A percentile compares a stretch with the other conserved stretches of the same genome.
phyloP scores from a whole-genome alignment of 805 yeast genomes.

The Candida silvatica region DNA sequence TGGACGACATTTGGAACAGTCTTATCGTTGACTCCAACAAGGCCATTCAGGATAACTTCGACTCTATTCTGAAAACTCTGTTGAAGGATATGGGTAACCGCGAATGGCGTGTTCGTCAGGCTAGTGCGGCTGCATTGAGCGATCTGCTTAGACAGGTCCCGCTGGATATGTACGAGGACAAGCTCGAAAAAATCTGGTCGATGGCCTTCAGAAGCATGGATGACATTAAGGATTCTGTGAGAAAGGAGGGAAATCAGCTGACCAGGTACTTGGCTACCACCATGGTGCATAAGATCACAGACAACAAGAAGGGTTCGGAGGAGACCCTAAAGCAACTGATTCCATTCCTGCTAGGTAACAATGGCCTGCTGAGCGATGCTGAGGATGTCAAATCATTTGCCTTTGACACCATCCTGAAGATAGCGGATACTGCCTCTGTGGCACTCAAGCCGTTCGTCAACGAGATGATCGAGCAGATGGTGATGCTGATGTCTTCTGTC shows the following conservation, averaged over 20 bases:
- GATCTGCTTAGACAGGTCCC: constrained; percentile 62
- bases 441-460: constrained; percentile 63
- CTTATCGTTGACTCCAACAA: constrained; percentile 48
- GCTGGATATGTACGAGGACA: constrained; percentile 38
- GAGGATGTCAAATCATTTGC: constrained; percentile 78
- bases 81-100: constrained; percentile 61
- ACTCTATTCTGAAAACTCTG: constrained; percentile 54
- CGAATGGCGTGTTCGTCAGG: constrained; percentile 94
- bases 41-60: constrained; percentile 45
- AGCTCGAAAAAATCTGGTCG: constrained; percentile 68
- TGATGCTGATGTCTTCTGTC: constrained; percentile 68
- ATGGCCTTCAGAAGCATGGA: constrained; percentile 87
- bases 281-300: constrained; percentile 49
- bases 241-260: constrained; percentile 67
- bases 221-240: constrained; percentile 89
- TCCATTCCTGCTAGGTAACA: constrained; percentile 72
- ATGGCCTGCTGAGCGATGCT: constrained; percentile 78
- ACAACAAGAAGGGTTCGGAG: constrained; percentile 35
- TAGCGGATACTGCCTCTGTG: constrained; percentile 56
- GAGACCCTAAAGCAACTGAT: constrained; percentile 47
- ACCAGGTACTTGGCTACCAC: constrained; percentile 59
- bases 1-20: constrained; percentile 83
- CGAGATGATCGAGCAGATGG: constrained; percentile 56
- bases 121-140: constrained; percentile 63
- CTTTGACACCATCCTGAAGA: constrained; percentile 59